A percentile compares a stretch with the other conserved stretches of the same genome.
phyloP scores from a whole-genome alignment of 345 rosid genomes.

The Camelina laxa region DNA sequence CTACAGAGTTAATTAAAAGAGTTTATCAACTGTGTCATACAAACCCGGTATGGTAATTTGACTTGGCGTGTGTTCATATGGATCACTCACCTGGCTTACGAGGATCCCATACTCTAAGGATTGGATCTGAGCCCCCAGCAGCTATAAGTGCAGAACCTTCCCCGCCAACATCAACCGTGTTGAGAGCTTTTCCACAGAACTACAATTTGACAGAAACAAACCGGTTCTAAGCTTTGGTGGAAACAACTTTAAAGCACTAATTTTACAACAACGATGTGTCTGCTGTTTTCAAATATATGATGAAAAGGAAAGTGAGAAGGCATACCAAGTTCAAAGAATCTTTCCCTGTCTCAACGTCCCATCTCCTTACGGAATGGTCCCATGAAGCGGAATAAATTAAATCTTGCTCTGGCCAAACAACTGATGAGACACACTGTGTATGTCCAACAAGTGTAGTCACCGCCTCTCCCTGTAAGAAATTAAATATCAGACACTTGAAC shows the following conservation, averaged over 20 bases:
- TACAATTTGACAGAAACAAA: conserved; percentile 42
- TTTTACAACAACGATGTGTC: background rate
- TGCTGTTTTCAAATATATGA: background rate
- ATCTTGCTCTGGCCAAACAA: conserved; percentile 79
- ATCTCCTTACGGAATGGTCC: conserved; percentile 90
- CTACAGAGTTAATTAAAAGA: conserved; percentile 46
- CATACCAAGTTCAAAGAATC: conserved; percentile 69
- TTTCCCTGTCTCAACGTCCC: conserved; percentile 93
- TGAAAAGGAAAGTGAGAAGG: conserved; percentile 32
- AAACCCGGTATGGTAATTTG: conserved; percentile 10
- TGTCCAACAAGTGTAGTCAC: conserved; percentile 85
- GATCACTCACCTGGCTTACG: conserved; percentile 82
- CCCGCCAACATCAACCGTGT: conserved; percentile 86
- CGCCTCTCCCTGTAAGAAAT: conserved; percentile 69
- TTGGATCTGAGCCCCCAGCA: conserved; percentile 87
- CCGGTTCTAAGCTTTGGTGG: background rate
- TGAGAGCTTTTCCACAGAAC: conserved; percentile 86
- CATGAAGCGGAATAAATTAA: conserved; percentile 86
- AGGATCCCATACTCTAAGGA: conserved; percentile 97
- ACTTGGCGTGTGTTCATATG: conserved; percentile 6
- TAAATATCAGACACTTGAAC: conserved; percentile 13
- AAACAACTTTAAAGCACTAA: background rate
- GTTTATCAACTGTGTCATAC: conserved; percentile 1
- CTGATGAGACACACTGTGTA: conserved; percentile 83
- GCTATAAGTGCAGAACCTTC: conserved; percentile 92